Evolutionary conservation across 2,329 filamentous ascomycete genomes (phyloP).

Genomic region (Diaporthe helianthi): DNA sequence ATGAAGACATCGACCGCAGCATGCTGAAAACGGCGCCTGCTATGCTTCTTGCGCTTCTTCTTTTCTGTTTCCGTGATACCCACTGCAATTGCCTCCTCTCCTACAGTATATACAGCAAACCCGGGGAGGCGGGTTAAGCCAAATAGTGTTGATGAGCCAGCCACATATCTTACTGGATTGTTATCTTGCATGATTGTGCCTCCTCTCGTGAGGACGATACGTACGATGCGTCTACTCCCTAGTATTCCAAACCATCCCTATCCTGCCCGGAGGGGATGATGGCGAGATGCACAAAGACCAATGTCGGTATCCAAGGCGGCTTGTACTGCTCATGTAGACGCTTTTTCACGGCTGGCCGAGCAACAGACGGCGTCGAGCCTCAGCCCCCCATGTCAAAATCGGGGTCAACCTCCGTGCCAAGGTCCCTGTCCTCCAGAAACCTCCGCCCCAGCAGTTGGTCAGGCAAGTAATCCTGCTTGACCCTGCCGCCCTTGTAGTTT

Average conservation of each 20-base stretch:
- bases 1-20: background rate
- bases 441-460: conserved; percentile 71
- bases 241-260: background rate
- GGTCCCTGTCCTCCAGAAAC: conserved; percentile 81
- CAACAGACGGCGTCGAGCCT: background rate
- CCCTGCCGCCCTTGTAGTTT: conserved; percentile 81
- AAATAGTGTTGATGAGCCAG: background rate
- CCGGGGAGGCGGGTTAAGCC: background rate
- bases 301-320: background rate
- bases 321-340: background rate
- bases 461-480: conserved; percentile 90
- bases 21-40: background rate
- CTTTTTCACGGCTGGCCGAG: background rate
- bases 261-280: background rate
- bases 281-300: background rate
- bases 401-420: conserved; percentile 80
- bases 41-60: no score
- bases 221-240: background rate
- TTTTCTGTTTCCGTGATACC: background rate
- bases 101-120: background rate
- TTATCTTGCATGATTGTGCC: background rate
- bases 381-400: conserved; percentile 58
- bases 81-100: background rate
- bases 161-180: background rate
- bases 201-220: background rate